A percentile compares a stretch with the other conserved stretches of the same genome.
phyloP scores from a whole-genome alignment of 2,329 filamentous ascomycete genomes.

The Ophiostoma tasmaniense region DNA sequence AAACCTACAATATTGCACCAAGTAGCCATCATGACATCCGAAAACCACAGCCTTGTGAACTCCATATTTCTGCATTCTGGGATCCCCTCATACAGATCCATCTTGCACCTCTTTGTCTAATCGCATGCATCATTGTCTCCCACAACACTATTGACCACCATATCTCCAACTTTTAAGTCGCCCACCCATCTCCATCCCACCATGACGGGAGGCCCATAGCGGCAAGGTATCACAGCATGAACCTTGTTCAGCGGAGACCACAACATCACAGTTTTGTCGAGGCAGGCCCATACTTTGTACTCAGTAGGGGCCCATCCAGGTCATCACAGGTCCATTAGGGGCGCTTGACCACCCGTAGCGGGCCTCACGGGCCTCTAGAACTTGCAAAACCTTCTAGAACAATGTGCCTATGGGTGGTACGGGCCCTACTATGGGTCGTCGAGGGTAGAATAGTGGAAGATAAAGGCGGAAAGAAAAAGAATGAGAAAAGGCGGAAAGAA shows the following conservation, averaged over 20 bases:
- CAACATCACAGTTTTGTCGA: neutral
- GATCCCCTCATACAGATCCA: neutral
- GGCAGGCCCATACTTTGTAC: neutral
- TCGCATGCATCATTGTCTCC: neutral
- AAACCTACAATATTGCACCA: neutral
- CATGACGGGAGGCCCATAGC: constrained; percentile 10
- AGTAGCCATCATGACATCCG: neutral
- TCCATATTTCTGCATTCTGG: neutral
- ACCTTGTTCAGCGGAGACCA: constrained; percentile 19
- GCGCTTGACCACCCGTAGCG: neutral
- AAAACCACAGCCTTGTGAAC: neutral
- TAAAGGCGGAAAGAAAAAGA: neutral
- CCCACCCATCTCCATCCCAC: neutral
- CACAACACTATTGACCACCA: neutral
- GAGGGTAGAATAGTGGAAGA: neutral
- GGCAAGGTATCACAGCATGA: constrained; percentile 16
- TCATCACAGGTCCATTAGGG: neutral
- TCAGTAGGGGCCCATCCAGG: neutral
- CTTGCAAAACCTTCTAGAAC: neutral
- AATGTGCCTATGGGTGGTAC: neutral
- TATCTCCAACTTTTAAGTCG: neutral
- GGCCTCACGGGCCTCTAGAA: neutral
- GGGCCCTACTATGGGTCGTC: neutral
- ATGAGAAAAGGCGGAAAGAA: neutral
- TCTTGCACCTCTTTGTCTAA: neutral